Conservation (phyloP, 768 basidiomycete species). For the Russula emetica region DNA sequence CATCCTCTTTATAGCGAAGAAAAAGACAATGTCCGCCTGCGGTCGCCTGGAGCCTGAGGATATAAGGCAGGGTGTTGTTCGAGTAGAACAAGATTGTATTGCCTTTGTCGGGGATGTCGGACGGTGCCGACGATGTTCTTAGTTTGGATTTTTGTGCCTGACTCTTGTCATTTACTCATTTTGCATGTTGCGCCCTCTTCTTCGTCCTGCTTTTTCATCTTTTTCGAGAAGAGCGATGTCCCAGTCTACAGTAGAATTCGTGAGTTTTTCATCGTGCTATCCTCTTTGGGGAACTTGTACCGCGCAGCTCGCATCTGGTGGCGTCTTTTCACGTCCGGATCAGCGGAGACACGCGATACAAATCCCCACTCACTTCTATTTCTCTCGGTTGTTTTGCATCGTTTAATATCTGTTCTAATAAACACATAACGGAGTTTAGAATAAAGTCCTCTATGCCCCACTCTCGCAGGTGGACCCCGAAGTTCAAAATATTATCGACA, state of each 20-base stretch:
- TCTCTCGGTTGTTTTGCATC: too few relatives aligned
- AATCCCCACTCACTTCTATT: not conserved
- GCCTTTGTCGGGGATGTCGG: not conserved
- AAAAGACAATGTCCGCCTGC: not conserved
- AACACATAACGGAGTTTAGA: constrained; percentile 45
- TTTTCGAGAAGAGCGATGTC: constrained; percentile 22
- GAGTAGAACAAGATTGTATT: not conserved
- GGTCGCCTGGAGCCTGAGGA: not conserved
- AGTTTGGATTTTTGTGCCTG: not conserved
- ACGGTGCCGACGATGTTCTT: not conserved
- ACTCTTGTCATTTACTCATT: constrained; percentile 23
- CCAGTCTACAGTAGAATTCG: constrained; percentile 24
- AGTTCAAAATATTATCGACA: constrained; percentile 96
- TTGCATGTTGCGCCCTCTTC: constrained; percentile 35
- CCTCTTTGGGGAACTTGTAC: not conserved
- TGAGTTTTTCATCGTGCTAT: constrained; percentile 9
- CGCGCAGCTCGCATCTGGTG: too few relatives aligned
- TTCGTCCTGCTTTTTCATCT: constrained; percentile 24
- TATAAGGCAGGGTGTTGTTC: not conserved
- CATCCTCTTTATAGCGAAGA: constrained; percentile 8
- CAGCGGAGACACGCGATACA: too few relatives aligned
- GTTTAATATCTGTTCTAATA: not conserved
- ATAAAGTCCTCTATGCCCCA: constrained; percentile 85
- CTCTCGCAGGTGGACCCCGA: constrained; percentile 91
- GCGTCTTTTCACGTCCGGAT: too few relatives aligned